A percentile compares a stretch with the other conserved stretches of the same genome.
Evolutionary conservation across 345 rosid species (phyloP).

Genomic region (Moricandia moricandioides): DNA sequence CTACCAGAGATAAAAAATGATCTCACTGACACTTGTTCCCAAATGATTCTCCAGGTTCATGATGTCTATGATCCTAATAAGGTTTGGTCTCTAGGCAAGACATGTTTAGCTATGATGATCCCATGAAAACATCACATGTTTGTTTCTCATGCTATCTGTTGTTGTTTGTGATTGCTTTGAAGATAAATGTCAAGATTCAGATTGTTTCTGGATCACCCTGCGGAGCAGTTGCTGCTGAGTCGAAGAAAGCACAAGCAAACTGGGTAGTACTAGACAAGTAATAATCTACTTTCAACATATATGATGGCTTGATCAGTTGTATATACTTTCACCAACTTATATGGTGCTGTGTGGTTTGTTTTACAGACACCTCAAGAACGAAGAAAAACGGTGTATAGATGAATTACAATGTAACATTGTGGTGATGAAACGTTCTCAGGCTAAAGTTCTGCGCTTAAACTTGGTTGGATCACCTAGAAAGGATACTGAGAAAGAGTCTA

Average conservation of each 20-base stretch:
- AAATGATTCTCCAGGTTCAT: constrained; percentile 94
- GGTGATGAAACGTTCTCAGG: constrained; percentile 85
- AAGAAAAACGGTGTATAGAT: constrained; percentile 88
- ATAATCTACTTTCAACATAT: constrained; percentile 7
- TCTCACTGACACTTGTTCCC: constrained; percentile 89
- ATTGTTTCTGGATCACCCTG: constrained; percentile 90
- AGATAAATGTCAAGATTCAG: constrained; percentile 94
- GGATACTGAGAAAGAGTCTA: constrained; percentile 44
- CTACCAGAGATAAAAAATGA: constrained; percentile 68
- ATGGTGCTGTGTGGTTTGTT: constrained; percentile 11
- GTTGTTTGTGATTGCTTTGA: constrained; percentile 5
- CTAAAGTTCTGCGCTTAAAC: constrained; percentile 91
- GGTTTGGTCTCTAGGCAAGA: constrained; percentile 37
- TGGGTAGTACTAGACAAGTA: constrained; percentile 99
- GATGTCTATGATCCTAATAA: constrained; percentile 98
- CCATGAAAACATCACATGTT: neutral
- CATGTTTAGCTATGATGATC: neutral
- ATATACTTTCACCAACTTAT: constrained; percentile 1
- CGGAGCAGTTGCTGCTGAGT: constrained; percentile 90
- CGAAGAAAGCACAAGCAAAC: constrained; percentile 75
- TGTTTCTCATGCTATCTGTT: constrained; percentile 2
- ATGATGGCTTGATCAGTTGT: neutral
- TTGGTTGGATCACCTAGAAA: constrained; percentile 69
- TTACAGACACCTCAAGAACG: constrained; percentile 75
- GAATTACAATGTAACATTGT: constrained; percentile 96